These are phyloP conservation scores for Panicum miliaceum DNA, from an alignment of 176 grass and related monocot species.

Conservation along the genomic window DNA sequence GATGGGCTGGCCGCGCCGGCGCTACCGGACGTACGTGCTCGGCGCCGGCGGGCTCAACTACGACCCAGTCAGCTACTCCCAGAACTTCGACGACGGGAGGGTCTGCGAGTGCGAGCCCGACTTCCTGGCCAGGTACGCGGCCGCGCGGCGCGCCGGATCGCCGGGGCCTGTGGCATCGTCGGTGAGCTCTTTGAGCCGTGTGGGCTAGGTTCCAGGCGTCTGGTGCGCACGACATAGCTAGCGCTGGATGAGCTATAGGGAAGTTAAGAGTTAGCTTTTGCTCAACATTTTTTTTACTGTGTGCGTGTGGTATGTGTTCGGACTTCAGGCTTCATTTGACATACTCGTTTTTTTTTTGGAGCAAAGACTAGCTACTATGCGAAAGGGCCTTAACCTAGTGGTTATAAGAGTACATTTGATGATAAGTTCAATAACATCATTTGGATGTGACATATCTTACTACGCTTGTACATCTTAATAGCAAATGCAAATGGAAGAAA, in stretches of 20 bases:
- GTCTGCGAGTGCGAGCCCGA: conserved; percentile 41
- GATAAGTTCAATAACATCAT: not conserved
- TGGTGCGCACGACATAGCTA: not conserved
- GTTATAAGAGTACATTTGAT: not conserved
- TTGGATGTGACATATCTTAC: not conserved
- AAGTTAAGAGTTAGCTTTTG: not conserved
- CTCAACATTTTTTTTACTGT: not conserved
- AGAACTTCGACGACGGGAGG: conserved; percentile 61
- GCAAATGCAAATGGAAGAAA: not conserved
- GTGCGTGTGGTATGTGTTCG: not conserved
- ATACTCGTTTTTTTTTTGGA: too few relatives aligned
- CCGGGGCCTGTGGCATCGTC: not conserved
- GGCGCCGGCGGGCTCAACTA: conserved; percentile 60
- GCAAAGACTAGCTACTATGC: too few relatives aligned
- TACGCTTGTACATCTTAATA: not conserved
- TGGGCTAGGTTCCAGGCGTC: not conserved
- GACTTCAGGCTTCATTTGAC: too few relatives aligned
- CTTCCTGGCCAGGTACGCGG: conserved; percentile 52
- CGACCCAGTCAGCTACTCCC: conserved; percentile 60
- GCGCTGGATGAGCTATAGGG: not conserved
- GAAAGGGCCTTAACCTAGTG: too few relatives aligned
- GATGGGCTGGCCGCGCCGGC: conserved; percentile 30
- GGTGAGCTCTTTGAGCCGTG: conserved; percentile 5
- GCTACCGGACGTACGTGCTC: conserved; percentile 19
- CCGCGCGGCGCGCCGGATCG: not conserved